Percentiles rank a stretch among this genome's conserved stretches.
Conservation (phyloP, 2,329 filamentous ascomycete species). For the Cryphonectria carpinicola region DNA sequence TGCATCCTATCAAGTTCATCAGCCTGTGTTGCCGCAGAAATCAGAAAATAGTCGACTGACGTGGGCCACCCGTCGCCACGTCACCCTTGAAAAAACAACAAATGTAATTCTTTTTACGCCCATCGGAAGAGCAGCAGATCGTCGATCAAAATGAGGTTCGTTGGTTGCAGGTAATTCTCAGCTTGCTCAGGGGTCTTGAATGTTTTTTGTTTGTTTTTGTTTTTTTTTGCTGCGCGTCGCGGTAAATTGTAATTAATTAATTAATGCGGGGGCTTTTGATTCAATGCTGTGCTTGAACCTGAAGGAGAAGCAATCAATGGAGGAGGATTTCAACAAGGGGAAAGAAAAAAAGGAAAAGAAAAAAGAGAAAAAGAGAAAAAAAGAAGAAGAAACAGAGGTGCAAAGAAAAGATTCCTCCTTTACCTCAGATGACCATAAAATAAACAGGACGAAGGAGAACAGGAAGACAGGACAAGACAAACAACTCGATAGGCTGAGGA, state of each 20-base stretch:
- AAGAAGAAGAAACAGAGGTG: too few species aligned
- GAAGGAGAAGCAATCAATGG: too few species aligned
- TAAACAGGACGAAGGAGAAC: neutral
- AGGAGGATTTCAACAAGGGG: neutral
- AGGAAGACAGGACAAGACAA: neutral
- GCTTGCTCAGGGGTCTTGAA: neutral
- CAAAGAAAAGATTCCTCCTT: too few species aligned
- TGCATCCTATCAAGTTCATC: neutral
- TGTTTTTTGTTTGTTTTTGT: neutral
- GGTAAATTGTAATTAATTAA: neutral
- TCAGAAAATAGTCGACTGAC: neutral
- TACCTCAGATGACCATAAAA: neutral
- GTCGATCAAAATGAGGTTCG: neutral
- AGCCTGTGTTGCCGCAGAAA: neutral
- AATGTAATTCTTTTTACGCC: neutral
- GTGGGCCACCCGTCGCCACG: neutral
- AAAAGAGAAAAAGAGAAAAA: neutral
- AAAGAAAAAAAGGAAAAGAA: neutral
- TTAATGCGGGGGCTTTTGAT: neutral
- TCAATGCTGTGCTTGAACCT: neutral
- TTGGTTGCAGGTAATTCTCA: neutral
- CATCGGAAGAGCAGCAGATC: neutral
- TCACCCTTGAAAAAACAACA: neutral
- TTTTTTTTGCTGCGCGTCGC: neutral
- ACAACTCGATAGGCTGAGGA: neutral